phyloP scores from a whole-genome alignment of 805 yeast species.

The Wickerhamomyces sydowiorum region DNA sequence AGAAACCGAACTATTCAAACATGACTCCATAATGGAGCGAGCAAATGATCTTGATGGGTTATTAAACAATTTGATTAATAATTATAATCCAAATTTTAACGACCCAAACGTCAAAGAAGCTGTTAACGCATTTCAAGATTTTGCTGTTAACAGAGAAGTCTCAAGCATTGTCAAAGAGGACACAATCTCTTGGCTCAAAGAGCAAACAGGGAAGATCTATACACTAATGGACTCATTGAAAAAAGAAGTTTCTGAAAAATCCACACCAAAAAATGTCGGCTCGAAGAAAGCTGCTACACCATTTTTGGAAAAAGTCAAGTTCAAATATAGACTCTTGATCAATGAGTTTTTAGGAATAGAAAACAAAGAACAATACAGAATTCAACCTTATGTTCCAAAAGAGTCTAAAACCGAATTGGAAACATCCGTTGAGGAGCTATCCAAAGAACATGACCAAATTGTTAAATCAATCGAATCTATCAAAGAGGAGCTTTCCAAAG shows the following conservation, averaged over 20 bases:
- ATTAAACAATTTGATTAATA: conserved; percentile 38
- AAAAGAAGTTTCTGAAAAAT: neutral
- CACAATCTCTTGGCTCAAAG: conserved; percentile 5
- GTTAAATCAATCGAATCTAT: conserved; percentile 13
- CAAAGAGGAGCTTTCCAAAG: conserved; percentile 15
- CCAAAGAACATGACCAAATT: conserved; percentile 5
- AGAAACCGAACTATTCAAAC: conserved; percentile 4
- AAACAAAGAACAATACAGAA: conserved; percentile 8
- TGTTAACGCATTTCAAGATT: conserved; percentile 47
- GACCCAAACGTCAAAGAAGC: conserved; percentile 66
- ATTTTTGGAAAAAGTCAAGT: conserved; percentile 6
- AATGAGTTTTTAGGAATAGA: conserved; percentile 18
- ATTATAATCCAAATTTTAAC: conserved; percentile 73
- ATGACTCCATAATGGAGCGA: conserved; percentile 11
- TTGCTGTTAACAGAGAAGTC: conserved; percentile 9
- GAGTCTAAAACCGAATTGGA: conserved; percentile 1
- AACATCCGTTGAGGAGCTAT: conserved; percentile 9
- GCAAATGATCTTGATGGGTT: conserved; percentile 35
- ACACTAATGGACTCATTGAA: neutral
- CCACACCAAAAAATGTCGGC: no score
- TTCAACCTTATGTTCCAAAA: conserved; percentile 2
- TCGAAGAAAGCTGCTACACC: no score
- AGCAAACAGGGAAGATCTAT: neutral
- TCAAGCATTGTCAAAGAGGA: neutral
- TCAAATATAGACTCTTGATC: conserved; percentile 7